Conservation (phyloP, 805 yeast species). For the Monosporozyma aerobia region DNA sequence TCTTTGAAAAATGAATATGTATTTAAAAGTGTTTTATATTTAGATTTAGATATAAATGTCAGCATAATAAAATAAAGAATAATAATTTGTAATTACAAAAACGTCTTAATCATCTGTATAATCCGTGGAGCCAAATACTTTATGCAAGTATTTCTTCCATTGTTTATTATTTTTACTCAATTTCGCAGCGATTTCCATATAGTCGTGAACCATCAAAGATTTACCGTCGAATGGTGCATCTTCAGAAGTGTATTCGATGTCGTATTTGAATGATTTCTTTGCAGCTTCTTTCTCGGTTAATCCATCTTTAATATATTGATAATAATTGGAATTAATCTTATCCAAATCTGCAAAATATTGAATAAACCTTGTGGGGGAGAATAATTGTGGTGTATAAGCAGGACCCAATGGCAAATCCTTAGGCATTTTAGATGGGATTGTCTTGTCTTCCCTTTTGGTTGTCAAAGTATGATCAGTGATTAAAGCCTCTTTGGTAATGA, state of each 20-base stretch:
- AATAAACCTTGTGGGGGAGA: constrained; percentile 62
- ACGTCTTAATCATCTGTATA: constrained; percentile 39
- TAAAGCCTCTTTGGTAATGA: constrained; percentile 7
- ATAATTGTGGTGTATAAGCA: constrained; percentile 60
- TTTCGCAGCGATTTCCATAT: constrained; percentile 48
- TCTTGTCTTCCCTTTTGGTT: constrained; percentile 37
- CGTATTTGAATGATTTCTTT: constrained; percentile 41
- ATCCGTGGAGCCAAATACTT: constrained; percentile 57
- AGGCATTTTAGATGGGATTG: constrained; percentile 58
- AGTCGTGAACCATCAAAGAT: constrained; percentile 49
- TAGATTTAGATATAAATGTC: background rate
- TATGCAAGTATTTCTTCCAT: constrained; percentile 49
- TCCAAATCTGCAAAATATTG: constrained; percentile 67
- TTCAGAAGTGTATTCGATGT: constrained; percentile 62
- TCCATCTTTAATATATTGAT: constrained; percentile 44
- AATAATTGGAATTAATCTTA: constrained; percentile 35
- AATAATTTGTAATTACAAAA: background rate
- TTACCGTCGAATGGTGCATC: constrained; percentile 48
- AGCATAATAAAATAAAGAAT: background rate
- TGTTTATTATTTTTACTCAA: constrained; percentile 41
- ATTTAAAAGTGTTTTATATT: background rate
- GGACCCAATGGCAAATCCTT: constrained; percentile 53
- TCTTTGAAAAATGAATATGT: constrained; percentile 34
- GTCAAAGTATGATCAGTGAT: too few relatives aligned
- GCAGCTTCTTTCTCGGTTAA: constrained; percentile 47